Evolutionary conservation across 306 rosid genomes (phyloP), one percentile per base, ranked within the genome.

Genomic region (Neltuma alba): DNA sequence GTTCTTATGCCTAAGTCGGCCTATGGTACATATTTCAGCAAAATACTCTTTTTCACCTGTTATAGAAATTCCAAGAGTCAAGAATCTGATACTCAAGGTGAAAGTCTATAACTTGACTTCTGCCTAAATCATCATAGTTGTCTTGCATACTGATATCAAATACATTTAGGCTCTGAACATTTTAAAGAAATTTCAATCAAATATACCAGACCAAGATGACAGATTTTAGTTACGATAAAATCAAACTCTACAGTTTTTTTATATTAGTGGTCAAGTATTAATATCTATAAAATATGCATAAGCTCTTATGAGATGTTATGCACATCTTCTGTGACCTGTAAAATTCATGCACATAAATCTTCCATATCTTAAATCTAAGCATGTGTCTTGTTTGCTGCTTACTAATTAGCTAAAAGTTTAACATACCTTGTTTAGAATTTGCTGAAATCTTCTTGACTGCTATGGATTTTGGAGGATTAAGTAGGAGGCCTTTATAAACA

Each of bases 1-100:
- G 81, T 90, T 90, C 80, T 67, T 90, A 85, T 90, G 94, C 73
- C 87, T 78, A 20, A 90, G 78, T 18, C 89, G 79, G 34, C 90
- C 94, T 14, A 86, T 90, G 15, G 90, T 90, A 41, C 92, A 81
- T 83, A 88, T 88, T 81, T 90, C 92, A 52, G 89, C 90, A 1
- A 85, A 81, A 83, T 83, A 86, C 83, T 90, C 94, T 77, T 76
- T 83, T 77, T 90, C 90, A 54, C 94, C 90, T 90, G 3, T 58
- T 70, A 81, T 63, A 78, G 9, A 50, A 34, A 71, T 34, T 34
- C 54, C n/a, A 70, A 75, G 57, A 37, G 41, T 66, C 52, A 54
- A 63, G 9, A 75, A 34, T 7, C 3, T 33, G 23, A 63, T 37
- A 8, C 7, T 30, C 4, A 61, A 61, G 10, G 38, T 15, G 64